Evolutionary conservation across 2,329 filamentous ascomycete genomes (phyloP).

Genomic region (Aspergillus alliaceus): DNA sequence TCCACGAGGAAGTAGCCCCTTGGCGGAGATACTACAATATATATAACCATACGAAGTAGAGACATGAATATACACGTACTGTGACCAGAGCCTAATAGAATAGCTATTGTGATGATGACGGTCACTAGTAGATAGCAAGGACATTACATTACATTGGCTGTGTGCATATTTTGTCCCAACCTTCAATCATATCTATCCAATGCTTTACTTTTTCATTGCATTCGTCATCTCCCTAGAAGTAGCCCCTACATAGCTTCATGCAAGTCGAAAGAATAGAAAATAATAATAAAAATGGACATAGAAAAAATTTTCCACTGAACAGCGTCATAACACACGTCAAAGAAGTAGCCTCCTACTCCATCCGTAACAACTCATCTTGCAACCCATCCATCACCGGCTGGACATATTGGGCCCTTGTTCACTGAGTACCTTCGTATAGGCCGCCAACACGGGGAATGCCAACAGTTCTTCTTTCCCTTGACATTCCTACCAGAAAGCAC

Average conservation of each 20-base stretch:
- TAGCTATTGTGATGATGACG: background rate
- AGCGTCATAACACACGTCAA: constrained; percentile 36
- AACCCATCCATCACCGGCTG: constrained; percentile 13
- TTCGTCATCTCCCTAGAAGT: constrained; percentile 19
- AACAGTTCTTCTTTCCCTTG: constrained; percentile 6
- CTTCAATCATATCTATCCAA: background rate
- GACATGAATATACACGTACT: no score
- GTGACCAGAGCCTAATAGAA: no score
- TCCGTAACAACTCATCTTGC: constrained; percentile 23
- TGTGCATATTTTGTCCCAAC: background rate
- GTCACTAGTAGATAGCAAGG: background rate
- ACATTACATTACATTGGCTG: background rate
- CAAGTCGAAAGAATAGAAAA: constrained; percentile 21
- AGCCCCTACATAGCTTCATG: constrained; percentile 26
- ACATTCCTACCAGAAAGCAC: constrained; percentile 12
- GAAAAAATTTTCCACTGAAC: constrained; percentile 26
- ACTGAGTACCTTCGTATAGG: constrained; percentile 8
- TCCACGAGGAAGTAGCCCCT: no score
- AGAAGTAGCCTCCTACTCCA: constrained; percentile 29
- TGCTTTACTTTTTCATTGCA: constrained; percentile 14
- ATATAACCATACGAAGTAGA: no score
- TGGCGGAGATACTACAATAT: no score
- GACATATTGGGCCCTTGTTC: constrained; percentile 9
- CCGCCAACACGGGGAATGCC: constrained; percentile 4
- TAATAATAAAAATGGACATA: constrained; percentile 20